phyloP scores from a whole-genome alignment of 768 basidiomycete species.

The Mycena metata region DNA sequence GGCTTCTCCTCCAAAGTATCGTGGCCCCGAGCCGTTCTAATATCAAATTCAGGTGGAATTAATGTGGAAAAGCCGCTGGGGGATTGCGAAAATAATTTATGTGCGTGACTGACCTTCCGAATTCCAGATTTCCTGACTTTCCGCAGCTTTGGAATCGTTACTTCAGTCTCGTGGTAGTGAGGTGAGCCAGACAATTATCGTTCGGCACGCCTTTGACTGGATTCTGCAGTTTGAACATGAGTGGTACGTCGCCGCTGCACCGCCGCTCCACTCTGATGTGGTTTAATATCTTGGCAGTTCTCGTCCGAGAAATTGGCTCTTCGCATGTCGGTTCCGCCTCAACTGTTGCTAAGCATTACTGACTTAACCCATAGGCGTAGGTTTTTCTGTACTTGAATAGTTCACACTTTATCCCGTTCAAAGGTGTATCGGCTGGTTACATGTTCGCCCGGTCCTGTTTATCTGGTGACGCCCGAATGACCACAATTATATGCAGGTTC shows the following conservation, averaged over 20 bases:
- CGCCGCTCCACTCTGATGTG: neutral
- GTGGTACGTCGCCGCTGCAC: neutral
- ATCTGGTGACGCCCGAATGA: too few relatives aligned
- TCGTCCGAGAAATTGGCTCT: conserved; percentile 12
- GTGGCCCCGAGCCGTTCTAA: too few relatives aligned
- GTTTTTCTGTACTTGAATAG: neutral
- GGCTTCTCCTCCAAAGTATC: too few relatives aligned
- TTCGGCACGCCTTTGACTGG: too few relatives aligned
- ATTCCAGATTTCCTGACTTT: too few relatives aligned
- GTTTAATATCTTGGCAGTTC: neutral
- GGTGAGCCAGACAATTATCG: neutral
- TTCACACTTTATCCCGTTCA: neutral
- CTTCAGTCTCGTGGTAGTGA: conserved; percentile 16
- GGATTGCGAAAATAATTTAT: conserved; percentile 15
- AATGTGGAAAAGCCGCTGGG: conserved; percentile 25
- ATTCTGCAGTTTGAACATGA: conserved; percentile 13
- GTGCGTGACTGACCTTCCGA: neutral
- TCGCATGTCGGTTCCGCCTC: neutral
- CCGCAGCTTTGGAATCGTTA: conserved; percentile 25
- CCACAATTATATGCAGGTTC: neutral
- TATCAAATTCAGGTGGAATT: conserved; percentile 6
- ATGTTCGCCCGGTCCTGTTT: neutral
- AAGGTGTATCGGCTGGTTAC: conserved; percentile 19
- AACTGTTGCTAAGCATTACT: too few relatives aligned
- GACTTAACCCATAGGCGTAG: neutral